Conservation (phyloP, 2,329 filamentous ascomycete species). For the Fusarium temperatum region DNA sequence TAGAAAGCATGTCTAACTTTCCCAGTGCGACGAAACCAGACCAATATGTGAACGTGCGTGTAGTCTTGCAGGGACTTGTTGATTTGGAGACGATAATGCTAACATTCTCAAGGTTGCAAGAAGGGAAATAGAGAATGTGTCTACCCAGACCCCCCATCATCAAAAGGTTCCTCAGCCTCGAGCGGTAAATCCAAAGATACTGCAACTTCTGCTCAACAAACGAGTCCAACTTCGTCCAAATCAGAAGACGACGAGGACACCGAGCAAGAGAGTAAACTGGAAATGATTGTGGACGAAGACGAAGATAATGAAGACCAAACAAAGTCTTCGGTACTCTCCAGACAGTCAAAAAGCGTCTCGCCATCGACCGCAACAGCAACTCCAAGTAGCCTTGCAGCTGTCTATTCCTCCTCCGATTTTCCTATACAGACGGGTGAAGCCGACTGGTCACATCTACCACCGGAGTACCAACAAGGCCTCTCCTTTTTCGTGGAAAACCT, state of each 20-base stretch:
- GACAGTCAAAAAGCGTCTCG: conserved; percentile 58
- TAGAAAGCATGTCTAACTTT: conserved; percentile 19
- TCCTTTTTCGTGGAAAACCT: conserved; percentile 81
- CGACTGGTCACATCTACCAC: conserved; percentile 68
- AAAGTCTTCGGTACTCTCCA: conserved; percentile 35
- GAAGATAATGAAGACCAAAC: conserved; percentile 52
- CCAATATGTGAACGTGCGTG: conserved; percentile 82
- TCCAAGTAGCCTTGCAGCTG: conserved; percentile 45
- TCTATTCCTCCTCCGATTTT: conserved; percentile 41
- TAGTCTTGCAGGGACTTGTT: not conserved
- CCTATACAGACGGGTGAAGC: conserved; percentile 40
- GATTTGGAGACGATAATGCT: not conserved
- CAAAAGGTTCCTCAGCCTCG: conserved; percentile 48
- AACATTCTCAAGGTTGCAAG: conserved; percentile 73
- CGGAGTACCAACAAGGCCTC: conserved; percentile 81
- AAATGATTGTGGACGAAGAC: conserved; percentile 65
- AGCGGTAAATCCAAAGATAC: conserved; percentile 51
- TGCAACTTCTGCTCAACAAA: conserved; percentile 49
- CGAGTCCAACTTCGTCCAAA: conserved; percentile 64
- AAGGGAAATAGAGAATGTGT: conserved; percentile 92
- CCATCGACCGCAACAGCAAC: conserved; percentile 60
- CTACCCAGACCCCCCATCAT: conserved; percentile 77
- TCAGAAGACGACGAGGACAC: conserved; percentile 59
- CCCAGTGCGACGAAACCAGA: conserved; percentile 86
- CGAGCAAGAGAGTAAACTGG: conserved; percentile 56